phyloP scores from a whole-genome alignment of 1,284 basidiomycete species.

The Amylostereum chailletii region DNA sequence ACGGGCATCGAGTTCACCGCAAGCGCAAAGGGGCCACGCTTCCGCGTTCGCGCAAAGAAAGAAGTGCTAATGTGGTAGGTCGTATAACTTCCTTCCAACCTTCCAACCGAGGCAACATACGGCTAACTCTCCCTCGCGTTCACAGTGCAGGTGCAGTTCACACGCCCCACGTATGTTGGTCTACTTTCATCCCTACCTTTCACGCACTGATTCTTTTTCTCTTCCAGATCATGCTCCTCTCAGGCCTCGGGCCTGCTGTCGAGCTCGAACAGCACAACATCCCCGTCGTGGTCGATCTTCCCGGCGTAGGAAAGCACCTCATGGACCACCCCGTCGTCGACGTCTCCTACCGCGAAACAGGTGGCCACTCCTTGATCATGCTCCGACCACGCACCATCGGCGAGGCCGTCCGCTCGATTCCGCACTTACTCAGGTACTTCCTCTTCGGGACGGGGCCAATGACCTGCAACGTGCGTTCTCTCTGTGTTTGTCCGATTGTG shows the following conservation, averaged over 20 bases:
- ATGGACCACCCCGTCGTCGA: slow-evolving; percentile 48
- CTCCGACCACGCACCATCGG: slow-evolving; percentile 26
- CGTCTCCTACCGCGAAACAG: slow-evolving; percentile 42
- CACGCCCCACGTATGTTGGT: slow-evolving; percentile 41
- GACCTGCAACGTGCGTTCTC: slow-evolving; percentile 40
- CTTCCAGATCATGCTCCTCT: slow-evolving; percentile 57
- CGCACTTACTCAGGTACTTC: slow-evolving; percentile 33
- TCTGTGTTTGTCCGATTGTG: background rate
- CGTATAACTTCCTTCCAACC: background rate
- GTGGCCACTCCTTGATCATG: slow-evolving; percentile 31
- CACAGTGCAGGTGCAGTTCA: slow-evolving; percentile 56
- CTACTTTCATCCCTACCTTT: background rate
- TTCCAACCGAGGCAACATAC: too few relatives aligned
- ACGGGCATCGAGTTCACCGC: slow-evolving; percentile 53
- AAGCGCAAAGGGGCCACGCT: slow-evolving; percentile 23
- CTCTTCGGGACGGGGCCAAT: slow-evolving; percentile 36
- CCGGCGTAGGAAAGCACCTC: slow-evolving; percentile 52
- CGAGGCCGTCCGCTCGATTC: slow-evolving; percentile 25
- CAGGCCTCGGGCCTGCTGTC: slow-evolving; percentile 53
- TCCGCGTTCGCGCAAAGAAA: slow-evolving; percentile 37
- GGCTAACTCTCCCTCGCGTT: background rate
- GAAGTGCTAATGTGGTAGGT: slow-evolving; percentile 58
- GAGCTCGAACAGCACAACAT: slow-evolving; percentile 43
- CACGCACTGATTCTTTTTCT: background rate
- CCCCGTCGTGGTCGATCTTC: slow-evolving; percentile 41